Conservation (phyloP, 495 filamentous ascomycete species). For the Xylaria intraflava region DNA sequence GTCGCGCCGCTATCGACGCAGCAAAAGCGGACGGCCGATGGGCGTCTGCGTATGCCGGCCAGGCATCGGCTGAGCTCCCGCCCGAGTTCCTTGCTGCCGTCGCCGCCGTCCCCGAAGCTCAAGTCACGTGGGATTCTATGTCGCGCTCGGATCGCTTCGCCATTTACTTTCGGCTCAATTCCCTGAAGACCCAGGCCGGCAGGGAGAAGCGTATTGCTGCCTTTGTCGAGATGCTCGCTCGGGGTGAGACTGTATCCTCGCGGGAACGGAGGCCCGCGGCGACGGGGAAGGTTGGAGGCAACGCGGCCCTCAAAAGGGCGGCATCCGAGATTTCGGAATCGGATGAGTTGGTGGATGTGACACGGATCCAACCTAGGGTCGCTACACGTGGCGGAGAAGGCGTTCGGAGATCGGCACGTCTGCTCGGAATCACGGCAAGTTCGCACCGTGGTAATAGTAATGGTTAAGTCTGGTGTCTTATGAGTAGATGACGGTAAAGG, state of each 20-base stretch:
- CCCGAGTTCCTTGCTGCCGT: slow-evolving; percentile 17
- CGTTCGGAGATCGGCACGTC: slow-evolving; percentile 3
- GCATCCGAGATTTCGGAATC: background rate
- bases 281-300: background rate
- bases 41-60: slow-evolving; percentile 47
- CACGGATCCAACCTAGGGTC: background rate
- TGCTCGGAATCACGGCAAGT: background rate
- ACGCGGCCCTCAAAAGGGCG: background rate
- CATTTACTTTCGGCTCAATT: slow-evolving; percentile 18
- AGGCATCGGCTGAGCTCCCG: slow-evolving; percentile 15
- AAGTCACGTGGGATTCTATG: slow-evolving; percentile 10
- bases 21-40: slow-evolving; percentile 51
- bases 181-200: slow-evolving; percentile 20
- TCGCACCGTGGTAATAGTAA: background rate
- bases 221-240: slow-evolving; percentile 21
- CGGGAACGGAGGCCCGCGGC: slow-evolving; percentile 10
- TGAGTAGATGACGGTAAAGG: background rate
- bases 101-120: slow-evolving; percentile 13
- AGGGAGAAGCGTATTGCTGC: slow-evolving; percentile 17
- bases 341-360: background rate
- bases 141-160: slow-evolving; percentile 18
- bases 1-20: slow-evolving; percentile 42
- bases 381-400: background rate
- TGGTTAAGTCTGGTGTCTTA: background rate
- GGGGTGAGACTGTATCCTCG: slow-evolving; percentile 11